These are phyloP conservation scores for Lachancea lanzarotensis DNA, from an alignment of 805 yeast species.

Conservation along the genomic window DNA sequence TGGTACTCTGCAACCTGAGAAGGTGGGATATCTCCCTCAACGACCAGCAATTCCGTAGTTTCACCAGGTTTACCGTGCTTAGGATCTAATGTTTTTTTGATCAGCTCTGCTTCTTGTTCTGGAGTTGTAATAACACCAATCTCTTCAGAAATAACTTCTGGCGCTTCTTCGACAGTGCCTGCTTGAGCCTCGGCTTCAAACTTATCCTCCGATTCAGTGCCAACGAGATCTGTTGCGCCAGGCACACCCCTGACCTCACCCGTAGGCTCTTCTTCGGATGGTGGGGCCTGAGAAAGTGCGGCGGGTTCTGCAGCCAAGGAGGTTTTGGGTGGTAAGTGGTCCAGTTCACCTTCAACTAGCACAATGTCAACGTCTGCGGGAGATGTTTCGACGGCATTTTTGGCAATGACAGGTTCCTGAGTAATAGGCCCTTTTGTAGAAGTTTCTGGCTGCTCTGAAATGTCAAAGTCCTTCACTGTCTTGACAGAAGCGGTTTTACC, in stretches of 20 bases:
- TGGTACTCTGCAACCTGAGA: slow-evolving; percentile 7
- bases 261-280: slow-evolving; percentile 3
- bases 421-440: not conserved
- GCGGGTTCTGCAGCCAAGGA: not conserved
- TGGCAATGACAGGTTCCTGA: not conserved
- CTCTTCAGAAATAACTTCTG: slow-evolving; percentile 5
- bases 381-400: not conserved
- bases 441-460: not conserved
- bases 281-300: not conserved
- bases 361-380: slow-evolving; percentile 3
- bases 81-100: slow-evolving; percentile 13
- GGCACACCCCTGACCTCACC: slow-evolving; percentile 3
- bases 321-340: slow-evolving; percentile 1
- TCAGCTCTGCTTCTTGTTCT: slow-evolving; percentile 11
- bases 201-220: slow-evolving; percentile 3
- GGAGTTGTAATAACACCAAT: slow-evolving; percentile 10
- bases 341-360: slow-evolving; percentile 2
- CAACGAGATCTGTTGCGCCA: slow-evolving; percentile 1
- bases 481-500: not conserved
- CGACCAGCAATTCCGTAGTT: slow-evolving; percentile 8
- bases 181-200: slow-evolving; percentile 1
- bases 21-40: slow-evolving; percentile 6
- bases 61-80: slow-evolving; percentile 12
- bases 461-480: not conserved
- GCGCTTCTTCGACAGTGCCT: not conserved